A percentile compares a stretch with the other conserved stretches of the same genome.
Conservation (phyloP, 345 rosid species). For the Aurinia saxatilis region DNA sequence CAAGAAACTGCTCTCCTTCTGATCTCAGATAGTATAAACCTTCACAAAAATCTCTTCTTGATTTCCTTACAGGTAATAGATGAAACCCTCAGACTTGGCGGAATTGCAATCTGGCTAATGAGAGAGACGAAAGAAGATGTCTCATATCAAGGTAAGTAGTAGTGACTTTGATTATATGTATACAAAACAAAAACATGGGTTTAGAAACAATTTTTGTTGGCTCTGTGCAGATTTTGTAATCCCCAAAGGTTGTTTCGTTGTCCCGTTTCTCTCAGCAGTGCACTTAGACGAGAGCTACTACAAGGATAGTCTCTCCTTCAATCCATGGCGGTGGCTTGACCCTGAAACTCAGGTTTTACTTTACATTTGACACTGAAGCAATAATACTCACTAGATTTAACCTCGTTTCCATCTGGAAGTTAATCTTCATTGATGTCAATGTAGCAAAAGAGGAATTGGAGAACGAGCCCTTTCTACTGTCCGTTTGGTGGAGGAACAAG, state of each 20-base stretch:
- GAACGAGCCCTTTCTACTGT: conserved; percentile 50
- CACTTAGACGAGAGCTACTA: conserved; percentile 65
- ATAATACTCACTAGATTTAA: neutral
- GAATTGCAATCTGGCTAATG: conserved; percentile 89
- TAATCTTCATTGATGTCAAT: neutral
- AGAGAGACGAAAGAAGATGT: conserved; percentile 85
- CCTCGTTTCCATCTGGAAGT: neutral
- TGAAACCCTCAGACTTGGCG: conserved; percentile 80
- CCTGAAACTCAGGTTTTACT: conserved; percentile 52
- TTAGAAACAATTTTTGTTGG: neutral
- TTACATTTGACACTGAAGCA: neutral
- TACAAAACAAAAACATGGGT: neutral
- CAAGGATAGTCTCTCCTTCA: conserved; percentile 44
- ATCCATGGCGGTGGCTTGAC: conserved; percentile 92
- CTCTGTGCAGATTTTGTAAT: conserved; percentile 53
- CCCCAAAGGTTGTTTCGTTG: conserved; percentile 79
- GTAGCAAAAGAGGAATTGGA: conserved; percentile 85
- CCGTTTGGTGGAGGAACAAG: conserved; percentile 92
- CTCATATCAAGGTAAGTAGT: conserved; percentile 44
- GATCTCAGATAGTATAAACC: neutral
- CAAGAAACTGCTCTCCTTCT: conserved; percentile 3
- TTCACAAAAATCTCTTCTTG: neutral
- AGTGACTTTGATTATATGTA: neutral
- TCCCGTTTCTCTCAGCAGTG: conserved; percentile 83
- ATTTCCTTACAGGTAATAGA: conserved; percentile 53